phyloP scores from a whole-genome alignment of 2,329 filamentous ascomycete genomes.

The Lachnellula subtilissima region DNA sequence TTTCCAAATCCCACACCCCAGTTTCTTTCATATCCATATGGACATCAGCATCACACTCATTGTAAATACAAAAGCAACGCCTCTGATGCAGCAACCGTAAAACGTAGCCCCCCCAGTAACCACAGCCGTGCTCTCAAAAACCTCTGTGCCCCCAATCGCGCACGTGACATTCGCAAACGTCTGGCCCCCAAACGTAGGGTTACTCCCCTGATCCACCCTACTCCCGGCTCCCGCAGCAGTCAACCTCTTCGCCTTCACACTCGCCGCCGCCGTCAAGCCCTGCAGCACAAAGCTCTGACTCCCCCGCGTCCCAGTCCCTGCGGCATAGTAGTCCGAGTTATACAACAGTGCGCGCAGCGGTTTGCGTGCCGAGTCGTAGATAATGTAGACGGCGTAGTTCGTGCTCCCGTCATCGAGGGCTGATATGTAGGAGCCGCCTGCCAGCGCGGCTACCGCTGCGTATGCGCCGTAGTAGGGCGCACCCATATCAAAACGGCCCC shows the following conservation, averaged over 20 bases:
- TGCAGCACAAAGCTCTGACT: constrained; percentile 20
- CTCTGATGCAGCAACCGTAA: constrained; percentile 40
- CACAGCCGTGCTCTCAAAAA: constrained; percentile 34
- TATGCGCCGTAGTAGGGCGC: constrained; percentile 30
- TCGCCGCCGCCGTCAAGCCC: constrained; percentile 9
- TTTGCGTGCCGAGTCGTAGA: constrained; percentile 15
- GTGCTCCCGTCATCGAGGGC: constrained; percentile 20
- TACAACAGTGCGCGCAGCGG: constrained; percentile 21
- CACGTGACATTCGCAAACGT: constrained; percentile 43
- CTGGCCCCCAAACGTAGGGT: constrained; percentile 42
- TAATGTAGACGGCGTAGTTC: constrained; percentile 21
- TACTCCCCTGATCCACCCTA: constrained; percentile 40
- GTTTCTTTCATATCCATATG: too few species aligned
- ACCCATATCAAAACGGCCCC: constrained; percentile 24
- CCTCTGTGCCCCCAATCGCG: constrained; percentile 37
- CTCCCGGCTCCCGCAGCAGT: constrained; percentile 39
- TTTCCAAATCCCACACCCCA: too few species aligned
- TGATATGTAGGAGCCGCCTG: constrained; percentile 21
- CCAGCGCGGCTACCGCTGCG: constrained; percentile 22
- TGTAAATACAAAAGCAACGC: constrained; percentile 43
- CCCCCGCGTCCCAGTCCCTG: constrained; percentile 15
- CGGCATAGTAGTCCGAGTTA: constrained; percentile 26
- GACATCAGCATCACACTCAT: neutral
- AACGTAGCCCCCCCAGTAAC: constrained; percentile 37
- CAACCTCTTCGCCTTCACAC: constrained; percentile 24